Evolutionary conservation across 139 green algal species (phyloP).

Genomic region (Chlorella vulgaris): DNA sequence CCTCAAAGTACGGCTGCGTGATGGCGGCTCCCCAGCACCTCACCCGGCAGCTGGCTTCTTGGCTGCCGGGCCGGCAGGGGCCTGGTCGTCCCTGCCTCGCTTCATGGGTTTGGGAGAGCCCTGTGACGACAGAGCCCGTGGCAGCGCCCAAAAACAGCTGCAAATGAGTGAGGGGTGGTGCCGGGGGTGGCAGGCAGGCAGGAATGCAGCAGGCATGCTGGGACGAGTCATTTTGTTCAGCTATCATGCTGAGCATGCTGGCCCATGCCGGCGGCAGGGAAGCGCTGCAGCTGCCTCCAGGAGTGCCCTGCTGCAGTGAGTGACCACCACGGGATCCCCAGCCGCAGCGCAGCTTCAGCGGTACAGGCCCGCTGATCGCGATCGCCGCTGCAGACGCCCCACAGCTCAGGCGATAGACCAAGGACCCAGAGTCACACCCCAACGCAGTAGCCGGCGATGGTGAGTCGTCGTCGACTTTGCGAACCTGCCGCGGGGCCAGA

Average conservation of each 20-base stretch:
- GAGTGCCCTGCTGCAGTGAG: no score
- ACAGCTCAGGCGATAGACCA: not conserved
- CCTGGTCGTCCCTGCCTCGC: constrained; percentile 26
- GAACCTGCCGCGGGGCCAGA: no score
- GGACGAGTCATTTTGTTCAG: no score
- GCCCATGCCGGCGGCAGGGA: no score
- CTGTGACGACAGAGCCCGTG: not conserved
- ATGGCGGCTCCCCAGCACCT: not conserved
- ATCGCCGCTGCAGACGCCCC: no score
- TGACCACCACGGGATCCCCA: no score
- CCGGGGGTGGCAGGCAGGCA: not conserved
- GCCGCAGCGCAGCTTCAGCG: no score
- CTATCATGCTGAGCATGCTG: no score
- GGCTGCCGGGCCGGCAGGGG: not conserved
- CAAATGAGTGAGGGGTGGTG: not conserved
- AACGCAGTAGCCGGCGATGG: not conserved
- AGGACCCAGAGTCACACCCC: not conserved
- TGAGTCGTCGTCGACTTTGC: not conserved
- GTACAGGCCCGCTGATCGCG: no score
- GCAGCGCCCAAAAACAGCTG: not conserved
- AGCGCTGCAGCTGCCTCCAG: no score
- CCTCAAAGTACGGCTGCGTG: constrained; percentile 6
- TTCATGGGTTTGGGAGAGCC: constrained; percentile 27
- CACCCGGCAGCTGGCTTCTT: constrained; percentile 13
- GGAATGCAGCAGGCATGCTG: no score